Percentiles rank a stretch among this genome's conserved stretches.
Conservation (phyloP, 352 stramenopile genomes). For the Pythium guiyangense region DNA sequence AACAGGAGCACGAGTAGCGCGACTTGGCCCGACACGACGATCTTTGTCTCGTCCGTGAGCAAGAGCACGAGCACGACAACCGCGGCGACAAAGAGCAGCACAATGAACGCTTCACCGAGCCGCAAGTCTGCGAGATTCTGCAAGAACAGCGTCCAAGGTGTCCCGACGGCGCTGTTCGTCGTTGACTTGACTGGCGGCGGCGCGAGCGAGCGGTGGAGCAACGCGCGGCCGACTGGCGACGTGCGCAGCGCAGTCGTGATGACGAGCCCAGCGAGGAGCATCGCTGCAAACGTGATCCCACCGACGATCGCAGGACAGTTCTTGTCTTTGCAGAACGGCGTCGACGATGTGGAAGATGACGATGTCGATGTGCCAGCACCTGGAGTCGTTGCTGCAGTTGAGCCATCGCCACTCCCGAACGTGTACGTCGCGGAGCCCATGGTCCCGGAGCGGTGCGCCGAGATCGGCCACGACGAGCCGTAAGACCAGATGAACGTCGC, state of each 20-base stretch:
- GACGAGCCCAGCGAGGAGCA: slow-evolving; percentile 51
- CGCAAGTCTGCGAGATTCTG: slow-evolving; percentile 35
- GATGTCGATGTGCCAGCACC: background rate
- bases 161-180: slow-evolving; percentile 43
- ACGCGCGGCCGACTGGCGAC: slow-evolving; percentile 27
- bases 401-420: slow-evolving; percentile 19
- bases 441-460: slow-evolving; percentile 36
- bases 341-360: background rate
- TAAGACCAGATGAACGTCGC: slow-evolving; percentile 73
- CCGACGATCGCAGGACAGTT: slow-evolving; percentile 67
- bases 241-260: slow-evolving; percentile 34
- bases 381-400: background rate
- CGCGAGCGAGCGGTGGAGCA: slow-evolving; percentile 50
- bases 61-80: slow-evolving; percentile 31
- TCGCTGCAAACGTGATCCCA: slow-evolving; percentile 38
- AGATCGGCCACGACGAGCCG: slow-evolving; percentile 61
- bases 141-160: slow-evolving; percentile 37
- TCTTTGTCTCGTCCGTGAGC: slow-evolving; percentile 23
- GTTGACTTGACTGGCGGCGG: slow-evolving; percentile 38
- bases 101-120: slow-evolving; percentile 54
- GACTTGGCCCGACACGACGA: slow-evolving; percentile 50
- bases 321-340: slow-evolving; percentile 42
- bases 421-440: slow-evolving; percentile 50
- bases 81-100: slow-evolving; percentile 57
- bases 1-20: slow-evolving; percentile 76